phyloP scores from a whole-genome alignment of 306 rosid species.

The Canavalia gladiata region DNA sequence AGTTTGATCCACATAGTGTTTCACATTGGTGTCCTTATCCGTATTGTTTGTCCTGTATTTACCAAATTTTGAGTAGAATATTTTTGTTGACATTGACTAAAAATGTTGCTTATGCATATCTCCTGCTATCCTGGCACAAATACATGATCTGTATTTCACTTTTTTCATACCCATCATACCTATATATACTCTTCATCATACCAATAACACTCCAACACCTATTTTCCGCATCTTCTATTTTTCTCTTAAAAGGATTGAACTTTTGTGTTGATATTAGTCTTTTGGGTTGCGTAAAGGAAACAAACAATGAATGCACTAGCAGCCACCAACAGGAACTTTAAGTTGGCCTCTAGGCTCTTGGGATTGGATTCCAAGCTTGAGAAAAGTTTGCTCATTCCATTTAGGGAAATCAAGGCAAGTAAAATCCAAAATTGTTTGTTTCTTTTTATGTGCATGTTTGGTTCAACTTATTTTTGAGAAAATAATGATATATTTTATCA shows the following conservation, averaged over 20 bases:
- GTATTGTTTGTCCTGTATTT: not conserved
- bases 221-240: slow-evolving; percentile 13
- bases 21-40: slow-evolving; percentile 35
- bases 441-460: not conserved
- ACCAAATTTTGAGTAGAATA: slow-evolving; percentile 20
- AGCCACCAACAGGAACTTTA: slow-evolving; percentile 94
- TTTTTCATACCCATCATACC: not conserved
- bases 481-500: too few relatives aligned
- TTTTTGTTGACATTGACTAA: slow-evolving; percentile 29
- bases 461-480: too few relatives aligned
- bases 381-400: slow-evolving; percentile 85
- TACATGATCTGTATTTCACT: not conserved
- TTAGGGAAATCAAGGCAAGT: slow-evolving; percentile 88
- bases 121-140: slow-evolving; percentile 7
- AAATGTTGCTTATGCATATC: slow-evolving; percentile 31
- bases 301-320: slow-evolving; percentile 81
- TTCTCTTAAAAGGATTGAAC: slow-evolving; percentile 31
- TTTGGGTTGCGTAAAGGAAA: not conserved
- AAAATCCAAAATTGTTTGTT: not conserved
- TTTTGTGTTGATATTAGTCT: slow-evolving; percentile 22
- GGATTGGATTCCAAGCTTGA: slow-evolving; percentile 93
- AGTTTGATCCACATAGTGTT: slow-evolving; percentile 34
- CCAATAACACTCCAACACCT: slow-evolving; percentile 30
- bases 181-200: slow-evolving; percentile 15
- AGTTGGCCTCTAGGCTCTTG: slow-evolving; percentile 80